Conservation (phyloP, 2,329 filamentous ascomycete genomes). For the Polytolypa hystricis region DNA sequence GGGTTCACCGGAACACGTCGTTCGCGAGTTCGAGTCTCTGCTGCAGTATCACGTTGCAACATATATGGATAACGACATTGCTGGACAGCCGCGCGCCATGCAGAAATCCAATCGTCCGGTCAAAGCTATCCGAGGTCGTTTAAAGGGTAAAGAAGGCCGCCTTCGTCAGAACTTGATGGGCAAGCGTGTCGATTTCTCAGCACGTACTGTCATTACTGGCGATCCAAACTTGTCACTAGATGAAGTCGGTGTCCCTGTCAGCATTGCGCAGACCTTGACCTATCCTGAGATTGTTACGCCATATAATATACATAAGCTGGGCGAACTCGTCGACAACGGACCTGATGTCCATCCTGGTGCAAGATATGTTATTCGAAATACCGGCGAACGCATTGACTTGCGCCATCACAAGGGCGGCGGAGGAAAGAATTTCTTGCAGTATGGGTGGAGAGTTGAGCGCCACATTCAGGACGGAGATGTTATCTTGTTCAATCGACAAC, state of each 20-base stretch:
- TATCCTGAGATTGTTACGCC: conserved; percentile 96
- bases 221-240: conserved; percentile 94
- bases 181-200: conserved; percentile 98
- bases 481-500: conserved; percentile 99
- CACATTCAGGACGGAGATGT: conserved; percentile 94
- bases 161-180: conserved; percentile 98
- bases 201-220: conserved; percentile 98
- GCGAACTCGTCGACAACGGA: conserved; percentile 80
- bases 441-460: conserved; percentile 97
- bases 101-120: conserved; percentile 96
- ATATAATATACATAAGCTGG: conserved; percentile 92
- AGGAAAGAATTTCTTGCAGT: conserved; percentile 68
- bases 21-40: conserved; percentile 79
- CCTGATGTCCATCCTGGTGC: conserved; percentile 93
- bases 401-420: conserved; percentile 83
- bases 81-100: conserved; percentile 82
- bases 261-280: conserved; percentile 83
- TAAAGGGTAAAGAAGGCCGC: conserved; percentile 98
- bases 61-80: conserved; percentile 99
- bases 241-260: conserved; percentile 91
- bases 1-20: conserved; percentile 82
- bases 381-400: conserved; percentile 88
- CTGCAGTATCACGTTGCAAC: conserved; percentile 97
- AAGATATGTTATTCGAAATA: conserved; percentile 88
- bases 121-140: conserved; percentile 88